Conservation (phyloP, 2,329 filamentous ascomycete species). For the Annulohypoxylon truncatum region DNA sequence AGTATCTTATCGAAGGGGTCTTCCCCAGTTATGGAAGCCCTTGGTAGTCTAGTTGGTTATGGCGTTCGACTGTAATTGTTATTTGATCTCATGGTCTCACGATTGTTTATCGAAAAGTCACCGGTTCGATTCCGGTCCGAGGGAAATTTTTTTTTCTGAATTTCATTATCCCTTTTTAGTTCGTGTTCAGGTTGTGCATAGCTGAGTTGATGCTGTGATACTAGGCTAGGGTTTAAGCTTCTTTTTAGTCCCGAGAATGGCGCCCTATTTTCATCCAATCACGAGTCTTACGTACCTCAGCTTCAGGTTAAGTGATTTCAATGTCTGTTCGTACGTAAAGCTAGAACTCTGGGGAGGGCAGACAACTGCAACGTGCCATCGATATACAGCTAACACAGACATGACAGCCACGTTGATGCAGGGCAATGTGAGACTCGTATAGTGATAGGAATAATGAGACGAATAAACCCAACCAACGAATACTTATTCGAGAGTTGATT, state of each 20-base stretch:
- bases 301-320: neutral
- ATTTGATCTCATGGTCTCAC: neutral
- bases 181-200: neutral
- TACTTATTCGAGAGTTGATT: neutral
- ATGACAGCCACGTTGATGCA: neutral
- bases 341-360: neutral
- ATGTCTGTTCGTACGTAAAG: neutral
- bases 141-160: slow-evolving; percentile 26
- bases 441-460: neutral
- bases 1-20: neutral
- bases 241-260: neutral
- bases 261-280: neutral
- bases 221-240: slow-evolving; percentile 6
- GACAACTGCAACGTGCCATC: slow-evolving; percentile 10
- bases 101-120: slow-evolving; percentile 40
- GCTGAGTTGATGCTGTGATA: neutral
- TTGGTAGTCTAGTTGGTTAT: slow-evolving; percentile 40
- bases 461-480: slow-evolving; percentile 3
- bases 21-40: slow-evolving; percentile 1
- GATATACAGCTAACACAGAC: neutral
- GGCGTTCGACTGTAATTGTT: slow-evolving; percentile 39
- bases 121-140: slow-evolving; percentile 40
- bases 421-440: slow-evolving; percentile 5
- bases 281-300: neutral
- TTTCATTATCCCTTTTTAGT: neutral